A percentile compares a stretch with the other conserved stretches of the same genome.
Evolutionary conservation across 805 yeast species (phyloP).

Genomic region (Myxozyma neotropica): DNA sequence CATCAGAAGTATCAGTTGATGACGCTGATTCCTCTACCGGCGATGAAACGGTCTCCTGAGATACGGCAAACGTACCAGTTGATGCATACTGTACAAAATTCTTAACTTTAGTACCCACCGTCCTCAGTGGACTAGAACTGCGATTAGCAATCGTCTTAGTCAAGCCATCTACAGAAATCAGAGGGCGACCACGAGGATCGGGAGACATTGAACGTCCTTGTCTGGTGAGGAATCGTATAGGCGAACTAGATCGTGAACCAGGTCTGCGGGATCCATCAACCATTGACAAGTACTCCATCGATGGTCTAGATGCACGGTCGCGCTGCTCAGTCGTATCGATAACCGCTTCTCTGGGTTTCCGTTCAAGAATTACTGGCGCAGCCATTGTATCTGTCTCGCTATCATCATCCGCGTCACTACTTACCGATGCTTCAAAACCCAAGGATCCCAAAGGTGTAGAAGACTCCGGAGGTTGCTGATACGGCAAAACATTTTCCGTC

Average conservation of each 20-base stretch:
- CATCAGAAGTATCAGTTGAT: slow-evolving; percentile 20
- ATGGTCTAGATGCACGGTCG: slow-evolving; percentile 1
- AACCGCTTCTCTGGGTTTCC: slow-evolving; percentile 10
- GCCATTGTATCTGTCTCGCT: slow-evolving; percentile 11
- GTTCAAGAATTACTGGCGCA: slow-evolving; percentile 4
- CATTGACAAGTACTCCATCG: slow-evolving; percentile 9
- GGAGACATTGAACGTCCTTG: slow-evolving; percentile 3
- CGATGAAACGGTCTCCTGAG: neutral
- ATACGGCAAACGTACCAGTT: neutral
- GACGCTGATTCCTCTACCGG: neutral
- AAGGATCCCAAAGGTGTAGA: neutral
- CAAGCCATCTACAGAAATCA: neutral
- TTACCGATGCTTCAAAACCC: neutral
- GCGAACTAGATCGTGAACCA: slow-evolving; percentile 4
- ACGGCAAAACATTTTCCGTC: neutral
- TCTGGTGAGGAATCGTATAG: neutral
- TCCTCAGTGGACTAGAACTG: neutral
- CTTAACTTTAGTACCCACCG: neutral
- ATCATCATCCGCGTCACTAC: slow-evolving; percentile 11
- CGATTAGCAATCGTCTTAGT: neutral
- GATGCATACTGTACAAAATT: slow-evolving; percentile 3
- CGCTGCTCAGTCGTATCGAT: slow-evolving; percentile 18
- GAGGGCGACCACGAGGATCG: neutral
- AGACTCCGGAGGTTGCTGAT: neutral
- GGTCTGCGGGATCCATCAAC: neutral